A percentile compares a stretch with the other conserved stretches of the same genome.
Evolutionary conservation across 2,329 filamentous ascomycete species (phyloP).

Genomic region (Aspergillus fumigatus): DNA sequence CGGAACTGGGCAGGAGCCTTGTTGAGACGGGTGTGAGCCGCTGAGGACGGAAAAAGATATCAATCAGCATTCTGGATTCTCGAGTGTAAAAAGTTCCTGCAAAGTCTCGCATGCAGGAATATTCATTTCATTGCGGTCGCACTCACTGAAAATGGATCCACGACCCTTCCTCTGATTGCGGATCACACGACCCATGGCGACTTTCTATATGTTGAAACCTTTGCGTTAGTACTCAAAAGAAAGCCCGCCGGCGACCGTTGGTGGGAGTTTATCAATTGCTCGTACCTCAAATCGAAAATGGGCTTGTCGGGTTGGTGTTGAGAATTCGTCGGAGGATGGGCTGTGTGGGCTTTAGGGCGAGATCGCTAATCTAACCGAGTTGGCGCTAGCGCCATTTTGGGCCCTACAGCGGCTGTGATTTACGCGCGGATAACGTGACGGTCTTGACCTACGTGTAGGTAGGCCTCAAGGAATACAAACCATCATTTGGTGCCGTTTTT

Average conservation of each 20-base stretch:
- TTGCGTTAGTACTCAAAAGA: slow-evolving; percentile 32
- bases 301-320: slow-evolving; percentile 40
- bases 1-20: slow-evolving; percentile 95
- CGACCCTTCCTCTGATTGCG: slow-evolving; percentile 74
- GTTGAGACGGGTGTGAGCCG: slow-evolving; percentile 83
- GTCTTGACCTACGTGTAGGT: not conserved
- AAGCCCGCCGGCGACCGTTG: slow-evolving; percentile 25
- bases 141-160: slow-evolving; percentile 71
- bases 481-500: not conserved
- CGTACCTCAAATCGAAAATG: slow-evolving; percentile 43
- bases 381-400: slow-evolving; percentile 26
- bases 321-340: slow-evolving; percentile 37
- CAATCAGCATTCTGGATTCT: slow-evolving; percentile 29
- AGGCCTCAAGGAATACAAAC: not conserved
- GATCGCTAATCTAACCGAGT: slow-evolving; percentile 44
- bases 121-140: slow-evolving; percentile 35
- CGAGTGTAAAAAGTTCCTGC: slow-evolving; percentile 10
- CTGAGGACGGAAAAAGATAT: slow-evolving; percentile 40
- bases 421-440: slow-evolving; percentile 5
- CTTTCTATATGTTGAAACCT: slow-evolving; percentile 34
- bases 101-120: slow-evolving; percentile 1
- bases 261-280: slow-evolving; percentile 25
- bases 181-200: slow-evolving; percentile 64
- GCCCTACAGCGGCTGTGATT: slow-evolving; percentile 6
- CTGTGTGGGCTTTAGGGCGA: slow-evolving; percentile 45